These are phyloP conservation scores for Solanum lignicaule DNA, from an alignment of 257 asterid species.

Conservation along the genomic window DNA sequence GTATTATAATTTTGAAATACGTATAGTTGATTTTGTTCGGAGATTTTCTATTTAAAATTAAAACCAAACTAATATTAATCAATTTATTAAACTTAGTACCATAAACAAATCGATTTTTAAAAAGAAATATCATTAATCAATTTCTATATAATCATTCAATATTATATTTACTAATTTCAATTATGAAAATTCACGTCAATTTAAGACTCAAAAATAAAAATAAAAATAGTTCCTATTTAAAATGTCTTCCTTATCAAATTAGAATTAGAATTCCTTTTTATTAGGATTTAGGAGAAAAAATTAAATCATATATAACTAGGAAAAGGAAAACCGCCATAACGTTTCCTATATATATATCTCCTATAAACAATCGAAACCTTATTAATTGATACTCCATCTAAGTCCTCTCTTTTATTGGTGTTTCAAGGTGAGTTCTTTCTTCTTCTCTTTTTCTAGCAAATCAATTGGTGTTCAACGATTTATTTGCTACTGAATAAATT, in stretches of 20 bases:
- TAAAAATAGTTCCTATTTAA: not conserved
- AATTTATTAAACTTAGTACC: not conserved
- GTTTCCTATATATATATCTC: not conserved
- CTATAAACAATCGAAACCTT: not conserved
- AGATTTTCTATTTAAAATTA: not conserved
- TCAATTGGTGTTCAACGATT: not conserved
- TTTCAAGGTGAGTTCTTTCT: not conserved
- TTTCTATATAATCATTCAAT: too few species aligned
- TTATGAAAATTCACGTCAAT: not conserved
- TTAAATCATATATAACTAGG: not conserved
- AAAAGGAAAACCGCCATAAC: not conserved
- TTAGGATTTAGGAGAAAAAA: not conserved
- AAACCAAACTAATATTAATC: not conserved
- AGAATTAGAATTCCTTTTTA: not conserved
- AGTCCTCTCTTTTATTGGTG: not conserved
- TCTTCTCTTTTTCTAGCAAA: not conserved
- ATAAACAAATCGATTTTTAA: not conserved
- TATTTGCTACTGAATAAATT: not conserved
- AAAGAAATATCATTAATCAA: too few species aligned
- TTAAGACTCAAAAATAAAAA: not conserved
- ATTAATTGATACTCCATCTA: not conserved
- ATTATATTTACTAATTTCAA: too few species aligned
- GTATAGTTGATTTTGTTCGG: not conserved
- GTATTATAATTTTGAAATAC: not conserved
- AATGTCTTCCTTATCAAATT: not conserved